These are phyloP conservation scores for Colletotrichum costaricense DNA, from an alignment of 2,329 filamentous ascomycete genomes.

Conservation along the genomic window DNA sequence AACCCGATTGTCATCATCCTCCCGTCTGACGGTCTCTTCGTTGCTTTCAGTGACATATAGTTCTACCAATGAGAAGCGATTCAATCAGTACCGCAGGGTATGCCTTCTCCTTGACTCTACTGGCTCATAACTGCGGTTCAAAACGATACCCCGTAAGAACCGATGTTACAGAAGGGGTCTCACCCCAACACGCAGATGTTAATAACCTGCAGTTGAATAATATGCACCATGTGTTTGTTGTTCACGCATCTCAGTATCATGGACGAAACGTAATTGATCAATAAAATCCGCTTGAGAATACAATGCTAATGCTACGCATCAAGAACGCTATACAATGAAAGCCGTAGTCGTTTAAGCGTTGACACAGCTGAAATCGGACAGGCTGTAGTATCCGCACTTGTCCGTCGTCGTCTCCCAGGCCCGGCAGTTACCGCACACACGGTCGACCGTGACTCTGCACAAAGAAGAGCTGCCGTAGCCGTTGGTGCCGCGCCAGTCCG, in stretches of 20 bases:
- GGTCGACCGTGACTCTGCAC: slow-evolving; percentile 15
- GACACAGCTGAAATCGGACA: neutral
- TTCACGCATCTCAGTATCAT: too few relatives aligned
- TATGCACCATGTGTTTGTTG: too few relatives aligned
- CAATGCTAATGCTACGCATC: neutral
- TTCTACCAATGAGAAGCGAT: too few relatives aligned
- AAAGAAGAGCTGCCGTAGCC: neutral
- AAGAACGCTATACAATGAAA: neutral
- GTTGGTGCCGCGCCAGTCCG: slow-evolving; percentile 4
- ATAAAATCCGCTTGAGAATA: neutral
- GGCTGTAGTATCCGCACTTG: slow-evolving; percentile 6
- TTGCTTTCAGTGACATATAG: neutral
- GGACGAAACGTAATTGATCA: neutral
- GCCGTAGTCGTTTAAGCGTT: neutral
- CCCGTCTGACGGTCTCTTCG: neutral
- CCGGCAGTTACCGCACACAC: slow-evolving; percentile 9
- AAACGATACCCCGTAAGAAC: too few relatives aligned
- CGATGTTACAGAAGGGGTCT: too few relatives aligned
- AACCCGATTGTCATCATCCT: neutral
- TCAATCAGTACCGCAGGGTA: too few relatives aligned
- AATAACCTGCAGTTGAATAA: too few relatives aligned
- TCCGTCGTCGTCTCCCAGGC: slow-evolving; percentile 15
- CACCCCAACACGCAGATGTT: too few relatives aligned
- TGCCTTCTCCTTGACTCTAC: too few relatives aligned
- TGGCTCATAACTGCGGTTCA: too few relatives aligned